These are phyloP conservation scores for Talaromyces wortmannii DNA, from an alignment of 495 filamentous ascomycete species.

Conservation along the genomic window DNA sequence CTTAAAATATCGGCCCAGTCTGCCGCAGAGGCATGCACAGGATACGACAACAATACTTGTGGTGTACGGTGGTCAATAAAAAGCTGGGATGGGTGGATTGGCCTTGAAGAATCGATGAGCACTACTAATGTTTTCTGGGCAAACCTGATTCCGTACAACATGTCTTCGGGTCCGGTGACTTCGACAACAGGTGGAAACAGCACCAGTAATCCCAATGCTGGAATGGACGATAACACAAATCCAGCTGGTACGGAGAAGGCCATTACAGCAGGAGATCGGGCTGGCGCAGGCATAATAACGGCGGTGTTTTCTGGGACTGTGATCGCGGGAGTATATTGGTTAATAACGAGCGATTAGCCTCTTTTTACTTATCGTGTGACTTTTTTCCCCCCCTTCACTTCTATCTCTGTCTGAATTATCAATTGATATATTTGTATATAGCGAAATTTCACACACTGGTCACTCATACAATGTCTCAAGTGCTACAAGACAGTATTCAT, in stretches of 20 bases:
- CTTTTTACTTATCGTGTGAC: background rate
- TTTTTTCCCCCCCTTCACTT: background rate
- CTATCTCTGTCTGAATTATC: background rate
- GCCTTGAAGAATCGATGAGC: conserved; percentile 38
- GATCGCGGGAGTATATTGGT: conserved; percentile 33
- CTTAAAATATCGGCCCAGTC: conserved; percentile 57
- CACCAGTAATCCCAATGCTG: conserved; percentile 9
- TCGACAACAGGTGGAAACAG: conserved; percentile 13
- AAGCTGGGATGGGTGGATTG: conserved; percentile 53
- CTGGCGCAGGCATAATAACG: conserved; percentile 57
- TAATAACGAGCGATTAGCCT: background rate
- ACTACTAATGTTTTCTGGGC: conserved; percentile 36
- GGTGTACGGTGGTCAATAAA: conserved; percentile 61
- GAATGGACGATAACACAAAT: conserved; percentile 14
- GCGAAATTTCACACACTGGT: no score
- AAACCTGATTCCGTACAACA: background rate
- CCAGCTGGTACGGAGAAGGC: conserved; percentile 12
- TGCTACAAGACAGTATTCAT: no score
- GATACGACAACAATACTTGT: conserved; percentile 54
- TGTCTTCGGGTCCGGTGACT: conserved; percentile 6
- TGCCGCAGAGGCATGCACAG: conserved; percentile 59
- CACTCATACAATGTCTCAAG: no score
- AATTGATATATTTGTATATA: no score
- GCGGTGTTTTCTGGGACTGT: conserved; percentile 28
- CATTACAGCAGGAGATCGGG: conserved; percentile 46